Conservation (phyloP, 83 land plant genomes). For the Thuja plicata region DNA sequence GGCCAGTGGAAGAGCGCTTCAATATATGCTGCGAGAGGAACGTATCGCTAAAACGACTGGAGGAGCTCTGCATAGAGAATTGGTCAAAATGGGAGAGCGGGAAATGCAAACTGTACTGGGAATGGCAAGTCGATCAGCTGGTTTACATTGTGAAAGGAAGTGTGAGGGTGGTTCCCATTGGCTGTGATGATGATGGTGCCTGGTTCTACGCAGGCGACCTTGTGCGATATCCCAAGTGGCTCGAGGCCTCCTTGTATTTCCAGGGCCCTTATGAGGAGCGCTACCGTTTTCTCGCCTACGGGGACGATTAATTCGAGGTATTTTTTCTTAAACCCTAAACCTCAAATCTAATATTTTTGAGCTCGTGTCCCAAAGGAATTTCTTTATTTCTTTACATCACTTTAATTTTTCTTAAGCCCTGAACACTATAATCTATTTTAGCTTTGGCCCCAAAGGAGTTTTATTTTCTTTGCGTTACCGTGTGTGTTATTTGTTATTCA, state of each 20-base stretch:
- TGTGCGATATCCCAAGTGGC: constrained; percentile 95
- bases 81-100: constrained; percentile 91
- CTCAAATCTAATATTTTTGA: too few species aligned
- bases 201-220: constrained; percentile 86
- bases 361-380: too few species aligned
- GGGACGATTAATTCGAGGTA: constrained; percentile 58
- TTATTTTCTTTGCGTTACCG: too few species aligned
- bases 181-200: constrained; percentile 44
- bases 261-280: constrained; percentile 82
- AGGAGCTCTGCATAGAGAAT: constrained; percentile 65
- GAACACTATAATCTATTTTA: too few species aligned
- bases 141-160: constrained; percentile 87
- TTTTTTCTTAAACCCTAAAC: neutral
- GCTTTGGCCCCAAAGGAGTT: too few species aligned
- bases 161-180: constrained; percentile 82
- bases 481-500: too few species aligned
- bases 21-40: constrained; percentile 61
- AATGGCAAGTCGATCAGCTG: constrained; percentile 94
- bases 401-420: too few species aligned
- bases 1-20: constrained; percentile 84
- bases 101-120: constrained; percentile 63
- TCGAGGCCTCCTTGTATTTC: constrained; percentile 74
- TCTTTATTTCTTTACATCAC: too few species aligned
- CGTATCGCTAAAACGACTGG: constrained; percentile 53
- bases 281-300: constrained; percentile 87